These are phyloP conservation scores for Ganoderma meredithae DNA, from an alignment of 1,284 basidiomycete species.

Conservation along the genomic window DNA sequence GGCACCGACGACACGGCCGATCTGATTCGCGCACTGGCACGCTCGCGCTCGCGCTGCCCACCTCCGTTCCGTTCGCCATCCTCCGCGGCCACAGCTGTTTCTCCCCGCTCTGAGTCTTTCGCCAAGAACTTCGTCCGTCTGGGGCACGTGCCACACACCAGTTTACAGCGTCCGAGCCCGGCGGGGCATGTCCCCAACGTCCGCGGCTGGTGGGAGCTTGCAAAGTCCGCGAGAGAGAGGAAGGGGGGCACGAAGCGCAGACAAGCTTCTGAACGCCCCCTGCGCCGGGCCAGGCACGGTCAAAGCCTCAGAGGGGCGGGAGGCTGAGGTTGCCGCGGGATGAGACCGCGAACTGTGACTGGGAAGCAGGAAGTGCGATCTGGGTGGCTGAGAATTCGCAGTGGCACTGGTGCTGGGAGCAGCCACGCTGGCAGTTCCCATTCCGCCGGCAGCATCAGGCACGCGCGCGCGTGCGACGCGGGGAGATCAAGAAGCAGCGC, in stretches of 20 bases:
- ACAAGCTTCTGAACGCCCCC: conserved; percentile 3
- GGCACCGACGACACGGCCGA: conserved; percentile 5
- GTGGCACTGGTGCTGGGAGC: neutral
- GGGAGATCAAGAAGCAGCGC: conserved; percentile 4
- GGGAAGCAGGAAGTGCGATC: conserved; percentile 1
- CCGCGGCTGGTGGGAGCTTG: neutral
- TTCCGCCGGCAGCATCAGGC: conserved; percentile 23
- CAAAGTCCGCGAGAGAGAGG: neutral
- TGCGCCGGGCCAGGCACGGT: conserved; percentile 6
- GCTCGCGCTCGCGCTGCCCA: neutral
- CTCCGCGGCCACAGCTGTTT: neutral
- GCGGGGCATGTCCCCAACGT: neutral
- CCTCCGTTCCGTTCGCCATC: neutral
- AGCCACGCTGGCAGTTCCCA: conserved; percentile 9
- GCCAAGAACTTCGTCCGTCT: too few relatives aligned
- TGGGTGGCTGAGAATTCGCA: neutral
- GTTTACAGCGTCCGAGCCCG: neutral
- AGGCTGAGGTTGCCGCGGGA: neutral
- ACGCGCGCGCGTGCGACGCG: conserved; percentile 6
- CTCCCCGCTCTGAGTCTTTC: neutral
- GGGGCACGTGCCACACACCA: too few relatives aligned
- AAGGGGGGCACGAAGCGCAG: neutral
- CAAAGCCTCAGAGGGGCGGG: neutral
- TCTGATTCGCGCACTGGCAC: neutral
- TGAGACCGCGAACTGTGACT: neutral